Conservation (phyloP, 202 grass and related monocot genomes). For the Tripidium arundinaceum region DNA sequence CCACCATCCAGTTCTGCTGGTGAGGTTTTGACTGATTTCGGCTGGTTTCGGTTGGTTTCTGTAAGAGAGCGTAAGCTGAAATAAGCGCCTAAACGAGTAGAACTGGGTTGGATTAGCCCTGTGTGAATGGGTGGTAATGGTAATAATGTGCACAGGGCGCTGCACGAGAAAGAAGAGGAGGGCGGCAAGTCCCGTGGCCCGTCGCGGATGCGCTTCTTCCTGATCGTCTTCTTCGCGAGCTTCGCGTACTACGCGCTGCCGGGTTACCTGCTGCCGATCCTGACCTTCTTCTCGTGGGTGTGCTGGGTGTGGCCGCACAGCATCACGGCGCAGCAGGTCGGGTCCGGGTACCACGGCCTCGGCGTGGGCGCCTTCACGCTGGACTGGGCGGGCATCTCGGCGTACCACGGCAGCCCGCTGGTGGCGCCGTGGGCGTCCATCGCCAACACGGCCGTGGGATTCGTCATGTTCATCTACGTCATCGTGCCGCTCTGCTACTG, state of each 20-base stretch:
- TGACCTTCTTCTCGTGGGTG: constrained; percentile 96
- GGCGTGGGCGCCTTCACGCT: constrained; percentile 88
- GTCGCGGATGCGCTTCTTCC: constrained; percentile 90
- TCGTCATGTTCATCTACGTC: constrained; percentile 97
- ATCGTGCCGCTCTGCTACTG: constrained; percentile 91
- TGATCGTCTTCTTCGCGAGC: constrained; percentile 72
- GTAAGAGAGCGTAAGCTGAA: no score
- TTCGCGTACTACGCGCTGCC: constrained; percentile 86
- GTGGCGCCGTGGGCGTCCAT: constrained; percentile 94
- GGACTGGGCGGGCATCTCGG: constrained; percentile 95
- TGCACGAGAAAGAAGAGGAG: constrained; percentile 67
- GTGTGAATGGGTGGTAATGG: background rate
- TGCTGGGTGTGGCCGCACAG: constrained; percentile 90
- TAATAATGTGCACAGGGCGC: constrained; percentile 48
- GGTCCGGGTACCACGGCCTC: constrained; percentile 88
- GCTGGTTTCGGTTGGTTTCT: no score
- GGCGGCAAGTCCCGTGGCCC: constrained; percentile 37
- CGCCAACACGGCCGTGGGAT: constrained; percentile 71
- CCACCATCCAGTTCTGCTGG: no score
- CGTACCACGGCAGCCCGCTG: constrained; percentile 94
- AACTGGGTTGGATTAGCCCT: no score
- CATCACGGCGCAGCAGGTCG: constrained; percentile 94
- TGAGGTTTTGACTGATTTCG: no score
- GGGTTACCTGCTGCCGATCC: constrained; percentile 77
- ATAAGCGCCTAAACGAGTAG: no score